Base-by-base conservation (phyloP, 1,139 yeast genomes). In the Debaryomyces subglobosus region DNA sequence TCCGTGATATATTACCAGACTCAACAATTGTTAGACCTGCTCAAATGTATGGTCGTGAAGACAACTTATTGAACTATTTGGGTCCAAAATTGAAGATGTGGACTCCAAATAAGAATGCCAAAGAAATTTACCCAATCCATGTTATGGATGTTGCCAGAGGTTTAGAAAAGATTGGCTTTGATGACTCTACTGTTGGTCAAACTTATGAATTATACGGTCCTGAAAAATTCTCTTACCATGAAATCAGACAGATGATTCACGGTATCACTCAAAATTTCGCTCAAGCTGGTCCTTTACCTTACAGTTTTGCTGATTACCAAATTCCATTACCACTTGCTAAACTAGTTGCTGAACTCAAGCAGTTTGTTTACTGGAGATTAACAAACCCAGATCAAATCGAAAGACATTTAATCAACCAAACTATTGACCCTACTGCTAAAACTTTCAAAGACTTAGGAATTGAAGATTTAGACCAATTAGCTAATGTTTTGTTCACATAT, bases 1-100 rank as follows among this genome's bases (percentile, higher is more conserved):
- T 86, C 37, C 75, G 79, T 55, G 89, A 83, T 45, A 79, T 80
- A 46, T 67, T 81, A 49, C 96, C 96, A 30, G 88, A 84, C 59
- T 78, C 89, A 44, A 89, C 96, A 32, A 88, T 89, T 62, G 95
- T 89, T 39, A 84, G 96, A 68, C 96, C 96, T 10, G 84, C 89
- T 18, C 90, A 89, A 53, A 79, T 89, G 82, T 89, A 71, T 63
- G 96, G 96, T 38, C 77, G 86, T 64, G 88, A 86, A 64, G 94
- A 88, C 65, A 74, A 79, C 55, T 82, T 89, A 64, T 75, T 89
- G 60, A 85, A 84, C 70, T 78, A 78, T 63, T 74, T 88, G 64
- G 77, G 83, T 10, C 80, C 82, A 44, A 69, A 79, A 59, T 74
- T 78, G 58, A 77, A 80, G 61, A 71, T 81, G 72, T 78, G 86